Base-by-base conservation (phyloP, 169 alveolate species). In the Perkinsus marinus region DNA sequence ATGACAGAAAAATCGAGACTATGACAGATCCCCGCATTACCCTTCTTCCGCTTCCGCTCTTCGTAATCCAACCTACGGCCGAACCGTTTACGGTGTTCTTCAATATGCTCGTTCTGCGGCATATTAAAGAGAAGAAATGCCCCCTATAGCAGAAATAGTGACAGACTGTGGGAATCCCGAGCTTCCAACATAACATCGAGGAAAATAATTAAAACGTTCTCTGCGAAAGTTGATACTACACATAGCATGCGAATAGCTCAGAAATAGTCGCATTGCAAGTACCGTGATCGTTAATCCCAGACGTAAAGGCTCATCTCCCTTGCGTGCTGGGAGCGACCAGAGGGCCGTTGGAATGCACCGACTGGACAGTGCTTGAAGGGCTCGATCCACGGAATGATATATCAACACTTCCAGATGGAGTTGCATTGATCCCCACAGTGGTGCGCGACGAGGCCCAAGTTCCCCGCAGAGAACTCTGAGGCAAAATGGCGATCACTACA, bases 31-130 rank as follows among this genome's bases (percentile, higher is more conserved):
- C 47, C 30, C 3, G 34, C 26, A 16, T 36, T 17, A 39, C 39
- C 41, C 92, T 38, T 43, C 94, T 89, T 91, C 91, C 98, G 92
- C 94, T 93, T 93, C 68, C 95, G 96, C 92, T 97, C 99, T 39
- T 95, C 98, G 91, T 97, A 96, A 93, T 98, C 99, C 90, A 98
- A 95, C 69, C 99, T 96, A 91, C 97, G 96, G 68, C 99, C 99
- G 93, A 96, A 97, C 91, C 99, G 97, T 94, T 98, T 98, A 92
- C 97, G 97, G 94, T 98, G 99, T 90, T 97, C 96, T 94, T 98
- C 99, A 57, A 98, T 98, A 93, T 98, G 98, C 93, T 98, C 99
- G 96, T 98, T 98, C 96, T 98, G 99, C 92, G 99, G 99, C 99
- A 97, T 97, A 39, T 68, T 90, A 90, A 68, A 17, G 89, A 38